Evolutionary conservation across 192 early-diverging fungal genomes (phyloP).

Genomic region (Funneliformis geosporum): DNA sequence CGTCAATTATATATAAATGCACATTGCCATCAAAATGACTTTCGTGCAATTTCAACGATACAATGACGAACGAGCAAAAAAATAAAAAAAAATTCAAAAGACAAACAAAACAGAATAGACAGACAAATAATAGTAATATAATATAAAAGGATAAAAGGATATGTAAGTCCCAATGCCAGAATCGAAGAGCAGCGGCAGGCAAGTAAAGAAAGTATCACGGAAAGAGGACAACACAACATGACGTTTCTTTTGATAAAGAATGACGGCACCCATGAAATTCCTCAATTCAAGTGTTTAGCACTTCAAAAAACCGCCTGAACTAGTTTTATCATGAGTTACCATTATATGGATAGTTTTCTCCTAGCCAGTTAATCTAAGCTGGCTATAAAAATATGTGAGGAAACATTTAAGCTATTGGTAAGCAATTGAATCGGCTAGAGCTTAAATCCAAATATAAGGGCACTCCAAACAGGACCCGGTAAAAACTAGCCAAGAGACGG

Average conservation of each 20-base stretch:
- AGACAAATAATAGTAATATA: background rate
- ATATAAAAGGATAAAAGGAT: conserved; percentile 17
- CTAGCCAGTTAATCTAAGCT: conserved; percentile 1
- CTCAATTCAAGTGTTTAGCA: background rate
- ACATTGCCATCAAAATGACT: background rate
- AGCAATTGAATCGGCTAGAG: conserved; percentile 13
- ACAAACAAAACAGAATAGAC: conserved; percentile 11
- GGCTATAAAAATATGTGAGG: background rate
- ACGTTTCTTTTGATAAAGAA: conserved; percentile 16
- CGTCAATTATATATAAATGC: conserved; percentile 26
- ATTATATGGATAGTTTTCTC: conserved; percentile 14
- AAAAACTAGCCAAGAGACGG: conserved; percentile 25
- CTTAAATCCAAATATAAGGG: conserved; percentile 6
- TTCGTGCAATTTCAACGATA: conserved; percentile 27
- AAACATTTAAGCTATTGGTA: background rate
- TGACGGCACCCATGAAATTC: conserved; percentile 11
- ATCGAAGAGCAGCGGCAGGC: conserved; percentile 26
- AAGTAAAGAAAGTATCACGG: conserved; percentile 26
- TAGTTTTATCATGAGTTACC: conserved; percentile 25
- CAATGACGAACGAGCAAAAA: background rate
- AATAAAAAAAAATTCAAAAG: conserved; percentile 12
- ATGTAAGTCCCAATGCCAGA: conserved; percentile 37
- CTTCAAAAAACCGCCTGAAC: conserved; percentile 15
- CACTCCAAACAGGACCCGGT: background rate
- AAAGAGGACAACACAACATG: conserved; percentile 9